These are phyloP conservation scores for Pythium rhizo-oryzae DNA, from an alignment of 352 stramenopile genomes.

Conservation along the genomic window DNA sequence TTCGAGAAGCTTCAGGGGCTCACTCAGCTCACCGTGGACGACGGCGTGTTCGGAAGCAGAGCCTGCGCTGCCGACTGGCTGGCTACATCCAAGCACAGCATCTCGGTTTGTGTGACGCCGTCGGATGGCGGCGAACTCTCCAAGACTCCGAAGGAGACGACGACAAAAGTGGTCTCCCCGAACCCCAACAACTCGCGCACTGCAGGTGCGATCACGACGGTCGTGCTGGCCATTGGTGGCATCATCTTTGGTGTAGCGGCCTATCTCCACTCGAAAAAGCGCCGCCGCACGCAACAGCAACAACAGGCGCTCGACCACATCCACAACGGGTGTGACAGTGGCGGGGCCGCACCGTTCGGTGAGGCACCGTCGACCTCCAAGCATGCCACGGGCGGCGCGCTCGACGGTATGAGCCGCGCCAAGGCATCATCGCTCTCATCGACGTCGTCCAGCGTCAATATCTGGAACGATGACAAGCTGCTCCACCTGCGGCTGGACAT, in stretches of 20 bases:
- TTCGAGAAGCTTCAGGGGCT: constrained; percentile 9
- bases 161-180: neutral
- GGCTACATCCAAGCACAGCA: neutral
- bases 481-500: constrained; percentile 2
- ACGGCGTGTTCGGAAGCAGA: neutral
- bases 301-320: neutral
- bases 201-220: constrained; percentile 7
- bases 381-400: neutral
- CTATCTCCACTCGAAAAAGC: neutral
- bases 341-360: neutral
- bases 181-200: neutral
- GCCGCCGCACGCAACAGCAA: neutral
- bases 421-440: neutral
- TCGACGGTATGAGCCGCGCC: neutral
- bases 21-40: constrained; percentile 4
- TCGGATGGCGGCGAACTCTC: neutral
- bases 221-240: constrained; percentile 3
- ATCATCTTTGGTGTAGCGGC: constrained; percentile 7
- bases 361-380: neutral
- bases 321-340: neutral
- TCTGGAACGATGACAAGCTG: constrained; percentile 14
- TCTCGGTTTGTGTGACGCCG: constrained; percentile 1
- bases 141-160: neutral
- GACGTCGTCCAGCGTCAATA: neutral
- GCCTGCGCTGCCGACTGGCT: constrained; percentile 1